Evolutionary conservation across 2,329 filamentous ascomycete genomes (phyloP), one percentile per base, ranked within the genome.

Genomic region (Paraphoma chrysanthemicola): DNA sequence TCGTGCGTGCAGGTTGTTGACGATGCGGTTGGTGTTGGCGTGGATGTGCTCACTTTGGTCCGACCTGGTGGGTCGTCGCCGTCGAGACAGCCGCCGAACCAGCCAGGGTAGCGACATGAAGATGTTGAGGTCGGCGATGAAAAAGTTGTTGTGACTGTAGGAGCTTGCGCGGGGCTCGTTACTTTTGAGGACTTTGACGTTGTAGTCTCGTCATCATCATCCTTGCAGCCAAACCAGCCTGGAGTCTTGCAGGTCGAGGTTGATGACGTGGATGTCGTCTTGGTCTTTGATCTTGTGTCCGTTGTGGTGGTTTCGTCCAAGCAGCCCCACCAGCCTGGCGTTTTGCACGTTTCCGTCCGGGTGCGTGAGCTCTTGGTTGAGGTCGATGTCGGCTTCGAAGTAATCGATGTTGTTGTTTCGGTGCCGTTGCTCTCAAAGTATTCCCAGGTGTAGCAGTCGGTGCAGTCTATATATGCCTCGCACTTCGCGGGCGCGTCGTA

Each of bases 401-500:
- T 87, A 0, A 67, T 74, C 6, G 76, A 73, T 2, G 89, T 90
- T 0, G 88, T 92, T 1, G 83, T 85, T 61, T 93, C 90, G 1
- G 91, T 95, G 30, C 90, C 90, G 73, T 97, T 97, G 74, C 93
- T 96, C 76, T 93, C 90, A 71, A 92, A 96, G 82, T 93, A 96
- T 70, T 97, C 96, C 95, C 95, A 98, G 53, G 90, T 88, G 55
- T 87, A 91, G 70, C 94, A 98, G 74, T 99, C 95, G 41, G 90
- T 87, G 73, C 95, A 98, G 62, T 88, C 82, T 50, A 87, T 83
- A 6, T 94, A 93, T 30, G 85, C 82, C 51, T 85, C 85, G 77
- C 95, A 98, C 63, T 86, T 80, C 0, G 95, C 90, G 0, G 96
- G 91, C 3, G 83, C 80, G 60, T 96, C 90, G 70, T 98, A 98